Evolutionary conservation across 768 basidiomycete species (phyloP).

Genomic region (Termitomyces titanicus): DNA sequence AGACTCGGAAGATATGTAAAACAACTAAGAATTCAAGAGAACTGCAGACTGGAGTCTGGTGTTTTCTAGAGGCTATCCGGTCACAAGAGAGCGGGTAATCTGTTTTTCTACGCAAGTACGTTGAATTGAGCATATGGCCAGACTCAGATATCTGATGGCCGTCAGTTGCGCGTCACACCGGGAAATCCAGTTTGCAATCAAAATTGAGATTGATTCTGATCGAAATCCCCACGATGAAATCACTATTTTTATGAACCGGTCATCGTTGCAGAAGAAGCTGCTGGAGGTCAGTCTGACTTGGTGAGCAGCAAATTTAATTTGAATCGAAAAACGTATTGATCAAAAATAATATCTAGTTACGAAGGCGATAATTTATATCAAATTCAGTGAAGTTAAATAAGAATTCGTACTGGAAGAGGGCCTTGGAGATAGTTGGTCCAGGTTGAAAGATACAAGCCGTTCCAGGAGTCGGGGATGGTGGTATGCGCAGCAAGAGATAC

Average conservation of each 20-base stretch:
- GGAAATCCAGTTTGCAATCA: too few species aligned
- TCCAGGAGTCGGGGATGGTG: neutral
- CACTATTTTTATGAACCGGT: neutral
- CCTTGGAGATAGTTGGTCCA: neutral
- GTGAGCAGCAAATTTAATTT: neutral
- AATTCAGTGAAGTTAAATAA: neutral
- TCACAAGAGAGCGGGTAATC: neutral
- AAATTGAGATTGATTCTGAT: too few species aligned
- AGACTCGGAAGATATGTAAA: too few species aligned
- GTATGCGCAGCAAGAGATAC: neutral
- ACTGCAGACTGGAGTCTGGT: neutral
- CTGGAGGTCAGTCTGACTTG: neutral
- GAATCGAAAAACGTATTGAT: neutral
- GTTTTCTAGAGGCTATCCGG: neutral
- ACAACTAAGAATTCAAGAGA: too few species aligned
- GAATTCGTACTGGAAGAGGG: neutral
- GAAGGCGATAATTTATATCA: neutral
- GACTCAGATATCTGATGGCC: constrained; percentile 1
- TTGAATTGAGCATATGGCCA: too few species aligned
- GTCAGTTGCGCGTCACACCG: too few species aligned
- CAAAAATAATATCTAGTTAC: neutral
- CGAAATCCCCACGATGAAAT: neutral
- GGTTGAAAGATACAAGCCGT: neutral
- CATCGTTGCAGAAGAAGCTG: neutral
- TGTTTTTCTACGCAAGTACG: neutral